phyloP scores from a whole-genome alignment of 176 grass and related monocot genomes.

The Panicum miliaceum region DNA sequence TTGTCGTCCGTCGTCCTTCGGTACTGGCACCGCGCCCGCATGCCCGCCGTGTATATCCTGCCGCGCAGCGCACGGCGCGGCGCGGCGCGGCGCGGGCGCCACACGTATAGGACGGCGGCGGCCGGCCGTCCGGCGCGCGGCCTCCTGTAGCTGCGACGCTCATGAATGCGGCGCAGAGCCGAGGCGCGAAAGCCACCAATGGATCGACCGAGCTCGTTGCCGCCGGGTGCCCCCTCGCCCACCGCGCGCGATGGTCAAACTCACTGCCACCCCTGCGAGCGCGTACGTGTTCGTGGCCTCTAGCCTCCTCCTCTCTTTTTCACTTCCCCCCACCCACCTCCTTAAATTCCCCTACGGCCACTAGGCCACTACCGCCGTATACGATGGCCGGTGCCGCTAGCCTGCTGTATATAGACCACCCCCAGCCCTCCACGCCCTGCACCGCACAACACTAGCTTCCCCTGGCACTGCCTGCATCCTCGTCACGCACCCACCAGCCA shows the following conservation, averaged over 20 bases:
- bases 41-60: not conserved
- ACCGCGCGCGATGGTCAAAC: slow-evolving; percentile 15
- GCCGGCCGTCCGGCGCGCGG: not conserved
- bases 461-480: not conserved
- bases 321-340: slow-evolving; percentile 18
- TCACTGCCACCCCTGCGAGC: not conserved
- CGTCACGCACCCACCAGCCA: no score
- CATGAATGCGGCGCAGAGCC: slow-evolving; percentile 26
- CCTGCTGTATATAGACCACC: not conserved
- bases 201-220: not conserved
- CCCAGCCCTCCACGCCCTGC: not conserved
- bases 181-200: not conserved
- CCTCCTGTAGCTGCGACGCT: not conserved
- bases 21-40: no score
- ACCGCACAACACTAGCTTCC: not conserved
- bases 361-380: not conserved
- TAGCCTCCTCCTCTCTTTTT: not conserved
- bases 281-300: not conserved
- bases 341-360: slow-evolving; percentile 24
- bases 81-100: not conserved
- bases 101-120: no score
- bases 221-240: not conserved
- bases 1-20: no score
- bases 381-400: not conserved
- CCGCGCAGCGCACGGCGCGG: not conserved